Evolutionary conservation across 371 early-diverging fungal genomes (phyloP).

Genomic region (Mortierella sp.): DNA sequence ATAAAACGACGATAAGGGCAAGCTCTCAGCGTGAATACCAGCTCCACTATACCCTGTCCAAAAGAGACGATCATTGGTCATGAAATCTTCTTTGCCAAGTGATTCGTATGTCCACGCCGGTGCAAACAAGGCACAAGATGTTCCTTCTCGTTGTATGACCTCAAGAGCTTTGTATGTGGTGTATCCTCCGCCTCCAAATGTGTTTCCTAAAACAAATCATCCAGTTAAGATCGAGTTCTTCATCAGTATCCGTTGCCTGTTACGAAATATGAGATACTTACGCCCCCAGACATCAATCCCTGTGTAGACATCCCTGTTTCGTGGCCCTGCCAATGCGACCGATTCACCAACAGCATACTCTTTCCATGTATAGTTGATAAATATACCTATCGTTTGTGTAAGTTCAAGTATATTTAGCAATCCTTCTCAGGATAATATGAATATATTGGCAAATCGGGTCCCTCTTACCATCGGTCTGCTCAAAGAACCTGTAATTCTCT

Average conservation of each 20-base stretch:
- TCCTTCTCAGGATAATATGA: neutral
- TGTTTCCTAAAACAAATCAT: constrained; percentile 40
- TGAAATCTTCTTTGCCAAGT: constrained; percentile 61
- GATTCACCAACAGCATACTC: constrained; percentile 56
- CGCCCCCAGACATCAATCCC: constrained; percentile 80
- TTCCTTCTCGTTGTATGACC: constrained; percentile 56
- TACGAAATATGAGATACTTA: constrained; percentile 15
- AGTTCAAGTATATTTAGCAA: no score
- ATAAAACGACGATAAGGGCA: constrained; percentile 24
- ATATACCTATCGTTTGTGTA: constrained; percentile 62
- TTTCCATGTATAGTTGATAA: constrained; percentile 77
- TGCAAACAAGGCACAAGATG: constrained; percentile 71
- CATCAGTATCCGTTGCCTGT: neutral
- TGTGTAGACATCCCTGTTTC: constrained; percentile 65
- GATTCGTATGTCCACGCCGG: constrained; percentile 73
- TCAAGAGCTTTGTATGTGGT: constrained; percentile 62
- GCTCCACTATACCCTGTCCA: constrained; percentile 62
- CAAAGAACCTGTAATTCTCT: constrained; percentile 64
- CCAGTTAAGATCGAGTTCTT: neutral
- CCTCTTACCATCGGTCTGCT: constrained; percentile 63
- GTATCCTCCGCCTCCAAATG: constrained; percentile 73
- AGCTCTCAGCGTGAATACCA: constrained; percentile 39
- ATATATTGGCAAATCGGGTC: neutral
- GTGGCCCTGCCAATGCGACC: constrained; percentile 45
- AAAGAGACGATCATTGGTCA: constrained; percentile 64